Evolutionary conservation across 352 stramenopile species (phyloP).

Genomic region (Phytopythium boreale): DNA sequence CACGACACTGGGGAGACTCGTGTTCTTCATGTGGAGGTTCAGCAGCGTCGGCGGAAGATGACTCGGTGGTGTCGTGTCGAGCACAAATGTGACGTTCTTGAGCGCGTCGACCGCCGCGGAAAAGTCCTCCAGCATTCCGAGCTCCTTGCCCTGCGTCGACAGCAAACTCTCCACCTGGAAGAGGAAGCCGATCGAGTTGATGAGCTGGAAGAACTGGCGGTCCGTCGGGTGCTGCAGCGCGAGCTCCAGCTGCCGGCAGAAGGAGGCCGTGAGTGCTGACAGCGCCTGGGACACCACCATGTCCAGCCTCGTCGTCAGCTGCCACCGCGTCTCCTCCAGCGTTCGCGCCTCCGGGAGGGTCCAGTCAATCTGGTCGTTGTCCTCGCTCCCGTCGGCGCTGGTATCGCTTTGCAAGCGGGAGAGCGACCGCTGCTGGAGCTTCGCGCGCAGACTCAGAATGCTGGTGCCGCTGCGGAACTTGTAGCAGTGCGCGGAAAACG

Average conservation of each 20-base stretch:
- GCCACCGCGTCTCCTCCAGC: slow-evolving; percentile 69
- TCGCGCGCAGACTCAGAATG: slow-evolving; percentile 64
- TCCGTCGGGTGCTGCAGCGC: slow-evolving; percentile 64
- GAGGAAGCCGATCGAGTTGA: slow-evolving; percentile 72
- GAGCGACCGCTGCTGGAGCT: slow-evolving; percentile 54
- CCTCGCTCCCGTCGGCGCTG: slow-evolving; percentile 23
- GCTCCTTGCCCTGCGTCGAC: slow-evolving; percentile 93
- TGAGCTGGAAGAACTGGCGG: slow-evolving; percentile 49
- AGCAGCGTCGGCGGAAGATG: slow-evolving; percentile 68
- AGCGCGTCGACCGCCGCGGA: slow-evolving; percentile 76
- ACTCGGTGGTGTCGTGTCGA: slow-evolving; percentile 57
- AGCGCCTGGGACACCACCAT: slow-evolving; percentile 80
- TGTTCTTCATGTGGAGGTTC: slow-evolving; percentile 77
- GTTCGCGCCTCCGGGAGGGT: slow-evolving; percentile 39
- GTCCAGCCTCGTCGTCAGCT: slow-evolving; percentile 72
- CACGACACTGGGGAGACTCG: slow-evolving; percentile 64
- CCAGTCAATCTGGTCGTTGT: slow-evolving; percentile 46
- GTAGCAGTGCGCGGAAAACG: slow-evolving; percentile 78
- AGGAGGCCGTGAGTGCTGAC: slow-evolving; percentile 65
- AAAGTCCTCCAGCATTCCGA: slow-evolving; percentile 94
- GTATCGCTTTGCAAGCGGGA: slow-evolving; percentile 46
- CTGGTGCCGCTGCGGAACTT: slow-evolving; percentile 77
- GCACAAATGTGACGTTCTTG: slow-evolving; percentile 59
- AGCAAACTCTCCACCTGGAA: slow-evolving; percentile 92
- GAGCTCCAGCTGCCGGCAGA: slow-evolving; percentile 68